Evolutionary conservation across 208 protist genomes (phyloP).

Genomic region (Crithidia fasciculata): DNA sequence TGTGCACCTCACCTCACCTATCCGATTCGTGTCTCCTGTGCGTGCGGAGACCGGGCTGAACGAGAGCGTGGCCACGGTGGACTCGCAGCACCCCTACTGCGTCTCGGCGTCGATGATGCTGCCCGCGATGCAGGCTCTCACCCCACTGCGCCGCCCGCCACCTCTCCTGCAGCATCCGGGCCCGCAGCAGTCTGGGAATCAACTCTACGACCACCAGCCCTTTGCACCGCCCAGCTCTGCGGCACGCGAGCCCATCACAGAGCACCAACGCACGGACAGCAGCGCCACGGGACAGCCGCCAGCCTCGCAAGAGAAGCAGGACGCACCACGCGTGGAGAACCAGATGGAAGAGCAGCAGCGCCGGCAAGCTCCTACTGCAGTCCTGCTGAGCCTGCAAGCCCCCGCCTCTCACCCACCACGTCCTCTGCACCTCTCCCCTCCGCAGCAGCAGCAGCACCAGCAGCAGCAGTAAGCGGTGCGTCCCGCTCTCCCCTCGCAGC

Average conservation of each 20-base stretch:
- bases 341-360: not conserved
- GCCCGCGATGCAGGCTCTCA: constrained; percentile 16
- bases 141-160: not conserved
- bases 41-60: constrained; percentile 9
- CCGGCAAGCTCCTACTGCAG: not conserved
- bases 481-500: constrained; percentile 1
- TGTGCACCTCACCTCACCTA: not conserved
- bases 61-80: constrained; percentile 19
- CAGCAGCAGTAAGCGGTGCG: not conserved
- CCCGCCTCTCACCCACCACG: not conserved
- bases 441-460: not conserved
- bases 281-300: not conserved
- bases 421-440: not conserved
- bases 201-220: constrained; percentile 1
- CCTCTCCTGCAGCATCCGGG: not conserved
- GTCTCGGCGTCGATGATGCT: constrained; percentile 19
- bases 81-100: constrained; percentile 36
- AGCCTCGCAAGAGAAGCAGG: constrained; percentile 1
- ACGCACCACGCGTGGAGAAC: not conserved
- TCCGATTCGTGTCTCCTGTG: constrained; percentile 4
- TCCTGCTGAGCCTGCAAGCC: too few relatives aligned
- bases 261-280: not conserved
- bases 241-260: not conserved
- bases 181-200: not conserved
- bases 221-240: not conserved